Percentiles rank a stretch among this genome's conserved stretches.
phyloP scores from a whole-genome alignment of 2,329 filamentous ascomycete species.

The Hypoxylon sp. region DNA sequence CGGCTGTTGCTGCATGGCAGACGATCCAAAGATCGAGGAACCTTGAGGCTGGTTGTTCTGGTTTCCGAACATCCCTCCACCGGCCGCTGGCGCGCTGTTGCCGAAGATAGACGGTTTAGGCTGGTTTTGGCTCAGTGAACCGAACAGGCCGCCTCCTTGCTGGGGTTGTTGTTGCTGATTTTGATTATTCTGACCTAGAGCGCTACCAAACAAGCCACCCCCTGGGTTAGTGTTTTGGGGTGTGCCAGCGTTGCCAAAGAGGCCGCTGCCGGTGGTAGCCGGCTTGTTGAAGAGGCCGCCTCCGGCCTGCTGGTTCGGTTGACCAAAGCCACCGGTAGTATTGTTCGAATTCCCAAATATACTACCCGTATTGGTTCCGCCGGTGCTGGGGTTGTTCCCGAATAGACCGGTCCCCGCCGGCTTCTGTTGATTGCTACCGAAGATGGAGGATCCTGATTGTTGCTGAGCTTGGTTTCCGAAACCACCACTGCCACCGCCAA shows the following conservation, averaged over 20 bases:
- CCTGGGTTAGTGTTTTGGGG: conserved; percentile 54
- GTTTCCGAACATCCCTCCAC: conserved; percentile 66
- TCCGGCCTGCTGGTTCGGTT: conserved; percentile 50
- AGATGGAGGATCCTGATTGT: conserved; percentile 53
- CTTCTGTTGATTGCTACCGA: conserved; percentile 54
- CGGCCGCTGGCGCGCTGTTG: conserved; percentile 56
- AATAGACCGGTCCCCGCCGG: conserved; percentile 58
- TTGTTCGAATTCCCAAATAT: conserved; percentile 59
- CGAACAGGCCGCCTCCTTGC: conserved; percentile 61
- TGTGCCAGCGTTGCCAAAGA: conserved; percentile 59
- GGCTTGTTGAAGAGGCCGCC: conserved; percentile 59
- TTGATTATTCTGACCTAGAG: conserved; percentile 52
- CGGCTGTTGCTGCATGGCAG: conserved; percentile 62
- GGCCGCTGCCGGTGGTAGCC: conserved; percentile 50
- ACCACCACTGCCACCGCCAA: conserved; percentile 48
- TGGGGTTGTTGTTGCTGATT: conserved; percentile 54
- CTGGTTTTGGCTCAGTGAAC: conserved; percentile 61
- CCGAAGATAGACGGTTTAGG: conserved; percentile 69
- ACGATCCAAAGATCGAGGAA: conserved; percentile 60
- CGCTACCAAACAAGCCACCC: conserved; percentile 64
- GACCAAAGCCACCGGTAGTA: conserved; percentile 50
- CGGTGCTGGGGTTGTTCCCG: conserved; percentile 45
- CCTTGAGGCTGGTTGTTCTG: conserved; percentile 59
- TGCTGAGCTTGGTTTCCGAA: conserved; percentile 58
- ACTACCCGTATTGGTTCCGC: conserved; percentile 50